Conservation (phyloP, 2,329 filamentous ascomycete species). For the Neonectria magnoliae region DNA sequence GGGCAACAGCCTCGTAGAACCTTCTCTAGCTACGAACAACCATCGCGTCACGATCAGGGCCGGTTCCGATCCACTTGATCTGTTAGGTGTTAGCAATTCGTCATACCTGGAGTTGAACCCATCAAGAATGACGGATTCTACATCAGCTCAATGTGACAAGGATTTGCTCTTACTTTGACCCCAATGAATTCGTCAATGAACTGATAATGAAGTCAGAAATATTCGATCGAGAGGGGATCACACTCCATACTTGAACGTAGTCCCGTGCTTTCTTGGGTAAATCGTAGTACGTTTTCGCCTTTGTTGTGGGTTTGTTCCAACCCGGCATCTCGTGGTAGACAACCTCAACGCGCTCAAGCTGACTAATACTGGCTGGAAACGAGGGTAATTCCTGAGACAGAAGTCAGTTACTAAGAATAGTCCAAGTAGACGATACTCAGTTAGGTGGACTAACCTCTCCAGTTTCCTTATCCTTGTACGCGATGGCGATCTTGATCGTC, state of each 20-base stretch:
- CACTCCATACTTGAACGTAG: constrained; percentile 63
- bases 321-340: constrained; percentile 75
- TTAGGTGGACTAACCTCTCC: constrained; percentile 38
- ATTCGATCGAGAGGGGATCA: constrained; percentile 14
- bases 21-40: constrained; percentile 48
- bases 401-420: too few species aligned
- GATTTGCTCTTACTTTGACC: constrained; percentile 55
- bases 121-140: neutral
- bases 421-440: too few species aligned
- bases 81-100: constrained; percentile 31
- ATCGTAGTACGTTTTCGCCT: constrained; percentile 67
- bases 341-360: constrained; percentile 69
- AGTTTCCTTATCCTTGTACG: constrained; percentile 63
- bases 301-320: constrained; percentile 73
- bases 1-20: neutral
- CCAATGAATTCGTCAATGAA: constrained; percentile 74
- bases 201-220: constrained; percentile 32
- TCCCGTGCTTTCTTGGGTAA: constrained; percentile 72
- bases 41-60: constrained; percentile 72
- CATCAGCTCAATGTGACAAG: constrained; percentile 17
- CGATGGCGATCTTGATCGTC: constrained; percentile 79
- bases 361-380: constrained; percentile 71
- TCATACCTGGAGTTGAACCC: neutral
- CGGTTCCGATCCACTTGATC: constrained; percentile 74
- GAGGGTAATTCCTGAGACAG: constrained; percentile 48